Base-by-base conservation (phyloP, 1,284 basidiomycete species). In the Chiua sp. region DNA sequence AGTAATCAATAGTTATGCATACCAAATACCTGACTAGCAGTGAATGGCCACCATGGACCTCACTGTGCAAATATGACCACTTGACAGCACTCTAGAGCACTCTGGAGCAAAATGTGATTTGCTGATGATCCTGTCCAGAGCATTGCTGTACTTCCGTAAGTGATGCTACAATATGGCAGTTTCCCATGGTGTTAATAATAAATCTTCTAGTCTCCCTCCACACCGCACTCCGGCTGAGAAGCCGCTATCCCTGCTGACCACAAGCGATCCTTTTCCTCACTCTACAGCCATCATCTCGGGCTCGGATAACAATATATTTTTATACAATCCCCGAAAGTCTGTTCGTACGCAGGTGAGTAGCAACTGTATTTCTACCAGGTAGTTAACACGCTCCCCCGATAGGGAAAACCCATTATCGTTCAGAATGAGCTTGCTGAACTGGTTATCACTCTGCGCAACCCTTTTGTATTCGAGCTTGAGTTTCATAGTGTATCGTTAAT, bases 381-480 rank as follows among this genome's bases (percentile, higher is more conserved):
- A 55, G 26, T 28, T 64, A 46, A 51, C 10, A 16, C 51, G 47
- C 51, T 51, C n/a, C 28, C 10, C 13, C 58, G 47, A 47, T 56
- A 90, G 85, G 78, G 77, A 2, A 82, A 86, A 80, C 80, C 82
- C 2, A 72, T 91, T 12, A 82, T 96, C 6, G 91, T 97, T 3
- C 91, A 93, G 71, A 91, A 91, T 63, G 97, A 99, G 74, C 74
- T 77, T 5, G 79, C 95, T 22, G 93, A 97, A 65, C 85, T 98
- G 63, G 82, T 89, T 32, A 82, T 98, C 33, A 91, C 91, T 13
- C 77, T 99, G n/a, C 85, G 88, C 61, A 99, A 99, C 71, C 93
- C 94, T 0, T 97, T 92, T 69, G 85, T 92, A 2, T 95, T 98
- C 72, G 93, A 96, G 61, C 80, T 99, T 13, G 94, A 98, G 61